Base-by-base conservation (phyloP, 768 basidiomycete species). In the Gloeophyllum trabeum region DNA sequence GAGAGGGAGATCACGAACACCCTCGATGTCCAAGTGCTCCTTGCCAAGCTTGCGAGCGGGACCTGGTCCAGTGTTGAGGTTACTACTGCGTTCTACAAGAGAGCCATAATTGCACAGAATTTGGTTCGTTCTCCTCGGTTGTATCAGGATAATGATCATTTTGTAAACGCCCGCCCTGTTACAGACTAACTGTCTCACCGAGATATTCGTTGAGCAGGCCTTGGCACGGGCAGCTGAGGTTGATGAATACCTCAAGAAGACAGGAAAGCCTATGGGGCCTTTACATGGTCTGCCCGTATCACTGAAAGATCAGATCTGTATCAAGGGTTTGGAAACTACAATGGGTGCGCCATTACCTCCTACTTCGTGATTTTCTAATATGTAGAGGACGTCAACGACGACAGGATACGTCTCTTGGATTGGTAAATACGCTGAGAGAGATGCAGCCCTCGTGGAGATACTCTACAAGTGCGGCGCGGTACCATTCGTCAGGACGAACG, bases 61-160 rank as follows among this genome's bases (percentile, higher is more conserved):
- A 56, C 63, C 40, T 83, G 75, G 75, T 66, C 78, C 0, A 59
- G 79, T 3, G 70, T 82, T 0, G 72, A 75, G 14, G 28, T 87
- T 2, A 81, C 79, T 0, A 75, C 64, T 0, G 82, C 86, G 0
- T 89, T 80, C 59, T 76, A 71, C 50, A 88, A 88, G 58, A 65
- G 85, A 34, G 88, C 88, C 0, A 70, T 84, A 35, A 58, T 91
- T 35, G 86, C 86, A 3, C 86, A 91, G 36, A 85, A 88, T 49
- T 54, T 88, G 14, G 83, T 84, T 10, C 10, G 28, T n/a, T n/a
- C n/a, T n/a, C n/a, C n/a, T n/a, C n/a, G n/a, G n/a, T n/a, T n/a
- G n/a, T n/a, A n/a, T n/a, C n/a, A n/a, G n/a, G n/a, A n/a, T n/a
- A n/a, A n/a, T n/a, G n/a, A n/a, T n/a, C n/a, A n/a, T n/a, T n/a